A percentile compares a stretch with the other conserved stretches of the same genome.
Evolutionary conservation across 2,329 filamentous ascomycete genomes (phyloP).

Genomic region (Aschersonia sp.): DNA sequence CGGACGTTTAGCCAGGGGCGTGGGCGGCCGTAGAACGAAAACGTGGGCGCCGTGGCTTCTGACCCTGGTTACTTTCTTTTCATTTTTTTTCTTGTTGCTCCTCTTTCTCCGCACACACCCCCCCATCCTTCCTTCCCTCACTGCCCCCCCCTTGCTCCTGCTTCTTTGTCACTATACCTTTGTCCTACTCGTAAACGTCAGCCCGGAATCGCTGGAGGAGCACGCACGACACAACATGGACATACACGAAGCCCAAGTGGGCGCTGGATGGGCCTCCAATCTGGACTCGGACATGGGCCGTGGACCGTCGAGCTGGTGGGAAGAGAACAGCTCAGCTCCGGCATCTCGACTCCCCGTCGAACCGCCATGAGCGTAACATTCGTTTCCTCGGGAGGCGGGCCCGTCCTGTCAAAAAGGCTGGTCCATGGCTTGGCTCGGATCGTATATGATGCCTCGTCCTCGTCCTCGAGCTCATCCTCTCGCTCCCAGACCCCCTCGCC

Average conservation of each 20-base stretch:
- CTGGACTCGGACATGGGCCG: neutral
- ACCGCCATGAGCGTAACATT: neutral
- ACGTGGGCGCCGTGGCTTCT: neutral
- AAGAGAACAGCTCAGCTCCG: neutral
- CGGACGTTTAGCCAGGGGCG: neutral
- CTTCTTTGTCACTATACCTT: neutral
- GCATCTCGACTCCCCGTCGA: neutral
- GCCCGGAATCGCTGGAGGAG: neutral
- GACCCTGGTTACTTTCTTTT: neutral
- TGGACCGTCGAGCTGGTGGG: neutral
- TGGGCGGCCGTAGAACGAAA: neutral
- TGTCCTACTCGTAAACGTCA: neutral
- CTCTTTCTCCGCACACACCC: neutral
- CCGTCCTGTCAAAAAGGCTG: neutral
- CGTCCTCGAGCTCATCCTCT: neutral
- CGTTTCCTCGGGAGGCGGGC: neutral
- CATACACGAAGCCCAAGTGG: neutral
- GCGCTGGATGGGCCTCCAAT: neutral
- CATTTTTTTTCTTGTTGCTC: neutral
- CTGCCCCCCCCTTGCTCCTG: neutral
- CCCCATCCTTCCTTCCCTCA: neutral
- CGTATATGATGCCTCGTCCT: neutral
- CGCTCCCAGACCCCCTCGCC: neutral
- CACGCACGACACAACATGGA: neutral
- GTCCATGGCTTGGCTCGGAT: neutral